A percentile compares a stretch with the other conserved stretches of the same genome.
These are phyloP conservation scores for Auxenochlorella pyrenoidosa DNA, from an alignment of 139 green algal genomes.

Conservation along the genomic window DNA sequence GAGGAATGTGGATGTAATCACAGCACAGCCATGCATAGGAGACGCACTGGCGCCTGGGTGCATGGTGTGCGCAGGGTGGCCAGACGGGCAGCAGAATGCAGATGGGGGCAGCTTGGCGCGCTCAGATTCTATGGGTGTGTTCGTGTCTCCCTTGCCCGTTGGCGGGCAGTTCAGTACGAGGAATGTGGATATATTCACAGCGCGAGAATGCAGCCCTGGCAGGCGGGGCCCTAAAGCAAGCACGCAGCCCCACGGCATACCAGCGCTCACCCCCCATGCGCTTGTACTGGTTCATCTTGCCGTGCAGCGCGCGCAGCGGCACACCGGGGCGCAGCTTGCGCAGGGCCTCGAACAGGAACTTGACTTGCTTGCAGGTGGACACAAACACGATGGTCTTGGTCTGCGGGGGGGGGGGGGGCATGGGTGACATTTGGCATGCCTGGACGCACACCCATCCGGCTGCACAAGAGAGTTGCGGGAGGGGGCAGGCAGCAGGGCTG, in stretches of 20 bases:
- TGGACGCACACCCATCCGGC: too few species aligned
- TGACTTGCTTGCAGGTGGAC: conserved; percentile 97
- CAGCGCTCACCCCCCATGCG: conserved; percentile 67
- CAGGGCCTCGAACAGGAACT: conserved; percentile 95
- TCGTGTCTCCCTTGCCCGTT: conserved; percentile 40
- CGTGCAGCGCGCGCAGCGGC: conserved; percentile 90
- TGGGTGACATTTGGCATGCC: too few species aligned
- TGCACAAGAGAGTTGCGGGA: too few species aligned
- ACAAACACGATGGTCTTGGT: conserved; percentile 94
- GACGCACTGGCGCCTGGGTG: too few species aligned
- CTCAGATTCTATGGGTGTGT: conserved; percentile 83
- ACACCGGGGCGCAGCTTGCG: conserved; percentile 90
- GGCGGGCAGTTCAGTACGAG: conserved; percentile 68
- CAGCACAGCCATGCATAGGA: not conserved
- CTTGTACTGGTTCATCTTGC: conserved; percentile 95
- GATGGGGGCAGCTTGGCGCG: not conserved
- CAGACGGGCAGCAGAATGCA: too few species aligned
- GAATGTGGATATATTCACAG: conserved; percentile 36
- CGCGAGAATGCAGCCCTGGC: too few species aligned
- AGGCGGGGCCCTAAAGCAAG: too few species aligned
- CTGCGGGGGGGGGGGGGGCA: not conserved
- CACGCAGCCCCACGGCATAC: not conserved
- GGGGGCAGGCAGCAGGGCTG: too few species aligned
- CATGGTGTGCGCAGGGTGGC: too few species aligned
- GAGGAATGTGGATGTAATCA: conserved; percentile 81